Conservation (phyloP, 2,329 filamentous ascomycete genomes). For the Aspergillus piperis region DNA sequence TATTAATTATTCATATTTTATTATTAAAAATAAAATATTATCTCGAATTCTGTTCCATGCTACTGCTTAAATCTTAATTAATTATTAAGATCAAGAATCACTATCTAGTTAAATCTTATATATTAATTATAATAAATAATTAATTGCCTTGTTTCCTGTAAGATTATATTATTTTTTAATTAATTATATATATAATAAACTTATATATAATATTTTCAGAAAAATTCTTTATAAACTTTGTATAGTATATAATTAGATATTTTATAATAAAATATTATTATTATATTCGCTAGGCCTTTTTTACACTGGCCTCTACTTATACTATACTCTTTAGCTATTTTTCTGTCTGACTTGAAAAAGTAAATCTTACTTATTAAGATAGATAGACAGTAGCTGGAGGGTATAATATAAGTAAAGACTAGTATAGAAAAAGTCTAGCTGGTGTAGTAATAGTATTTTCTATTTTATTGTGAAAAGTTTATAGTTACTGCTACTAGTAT, state of each 20-base stretch:
- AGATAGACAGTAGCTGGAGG: too few species aligned
- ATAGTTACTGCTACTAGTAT: too few species aligned
- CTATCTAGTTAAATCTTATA: neutral
- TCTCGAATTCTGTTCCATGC: neutral
- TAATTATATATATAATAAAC: constrained; percentile 3
- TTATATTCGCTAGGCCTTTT: too few species aligned
- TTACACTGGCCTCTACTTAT: too few species aligned
- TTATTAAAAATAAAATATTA: neutral
- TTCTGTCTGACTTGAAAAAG: too few species aligned
- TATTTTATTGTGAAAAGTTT: too few species aligned
- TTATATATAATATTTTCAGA: neutral
- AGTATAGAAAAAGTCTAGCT: too few species aligned
- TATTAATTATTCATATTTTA: neutral
- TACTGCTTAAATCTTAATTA: neutral
- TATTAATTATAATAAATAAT: neutral
- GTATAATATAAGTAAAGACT: too few species aligned
- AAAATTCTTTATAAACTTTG: neutral
- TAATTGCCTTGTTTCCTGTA: neutral
- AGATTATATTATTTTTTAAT: constrained; percentile 2
- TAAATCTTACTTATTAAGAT: too few species aligned
- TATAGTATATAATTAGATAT: neutral
- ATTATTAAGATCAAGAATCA: too few species aligned
- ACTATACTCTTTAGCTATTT: too few species aligned
- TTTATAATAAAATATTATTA: neutral
- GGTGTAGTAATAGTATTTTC: too few species aligned